phyloP scores from a whole-genome alignment of 331 rosid species.

The Erythrophleum ivorense region DNA sequence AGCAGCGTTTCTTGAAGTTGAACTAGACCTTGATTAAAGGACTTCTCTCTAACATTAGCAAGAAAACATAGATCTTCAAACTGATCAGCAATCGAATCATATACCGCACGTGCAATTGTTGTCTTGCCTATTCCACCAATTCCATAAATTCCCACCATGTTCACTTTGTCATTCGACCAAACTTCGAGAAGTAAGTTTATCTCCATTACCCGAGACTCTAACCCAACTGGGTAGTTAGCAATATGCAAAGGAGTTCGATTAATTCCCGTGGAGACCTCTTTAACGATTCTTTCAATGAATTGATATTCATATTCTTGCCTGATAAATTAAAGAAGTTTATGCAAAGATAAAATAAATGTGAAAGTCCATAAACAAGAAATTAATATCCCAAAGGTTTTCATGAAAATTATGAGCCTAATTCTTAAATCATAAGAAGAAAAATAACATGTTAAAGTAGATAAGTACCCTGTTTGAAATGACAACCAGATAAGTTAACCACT shows the following conservation, averaged over 20 bases:
- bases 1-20: constrained; percentile 22
- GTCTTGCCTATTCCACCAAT: too few relatives aligned
- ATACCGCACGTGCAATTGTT: too few relatives aligned
- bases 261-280: not conserved
- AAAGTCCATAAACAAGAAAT: not conserved
- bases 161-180: too few relatives aligned
- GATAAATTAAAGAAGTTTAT: not conserved
- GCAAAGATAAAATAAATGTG: not conserved
- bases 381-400: not conserved
- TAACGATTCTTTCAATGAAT: not conserved
- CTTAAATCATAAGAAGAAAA: too few relatives aligned
- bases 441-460: too few relatives aligned
- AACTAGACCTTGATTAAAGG: not conserved
- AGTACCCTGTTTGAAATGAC: constrained; percentile 1
- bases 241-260: not conserved
- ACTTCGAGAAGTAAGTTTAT: not conserved
- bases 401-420: too few relatives aligned
- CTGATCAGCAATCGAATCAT: too few relatives aligned
- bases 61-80: not conserved
- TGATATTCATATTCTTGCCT: constrained; percentile 22
- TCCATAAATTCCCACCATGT: too few relatives aligned
- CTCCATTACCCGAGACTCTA: not conserved
- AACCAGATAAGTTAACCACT: too few relatives aligned
- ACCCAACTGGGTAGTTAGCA: too few relatives aligned
- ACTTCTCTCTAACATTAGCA: constrained; percentile 13